These are phyloP conservation scores for Paramecium caudatum DNA, from an alignment of 73 alveolate genomes.

Conservation along the genomic window DNA sequence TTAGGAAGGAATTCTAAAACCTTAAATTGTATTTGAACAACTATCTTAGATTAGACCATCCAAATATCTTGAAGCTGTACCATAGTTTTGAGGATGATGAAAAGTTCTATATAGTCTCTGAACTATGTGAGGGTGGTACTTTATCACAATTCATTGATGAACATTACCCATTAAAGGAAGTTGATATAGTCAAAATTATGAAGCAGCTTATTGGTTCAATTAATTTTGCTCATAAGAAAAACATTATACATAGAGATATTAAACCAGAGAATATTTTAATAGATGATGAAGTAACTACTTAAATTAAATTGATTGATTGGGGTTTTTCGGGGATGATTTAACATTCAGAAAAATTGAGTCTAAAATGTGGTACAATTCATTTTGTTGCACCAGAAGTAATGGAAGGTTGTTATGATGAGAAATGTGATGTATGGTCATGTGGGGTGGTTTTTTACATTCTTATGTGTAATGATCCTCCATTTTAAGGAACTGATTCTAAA, in stretches of 20 bases:
- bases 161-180: constrained; percentile 27
- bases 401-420: constrained; percentile 71
- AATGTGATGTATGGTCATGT: constrained; percentile 78
- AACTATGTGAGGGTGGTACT: constrained; percentile 73
- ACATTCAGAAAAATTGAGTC: constrained; percentile 42
- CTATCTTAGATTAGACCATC: constrained; percentile 72
- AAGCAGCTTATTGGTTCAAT: constrained; percentile 59
- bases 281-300: constrained; percentile 62
- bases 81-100: constrained; percentile 78
- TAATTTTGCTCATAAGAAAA: constrained; percentile 63
- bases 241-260: constrained; percentile 75
- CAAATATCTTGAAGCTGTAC: constrained; percentile 69
- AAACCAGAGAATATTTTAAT: constrained; percentile 74
- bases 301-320: constrained; percentile 76
- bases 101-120: constrained; percentile 65
- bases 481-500: constrained; percentile 44
- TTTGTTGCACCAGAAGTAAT: constrained; percentile 77
- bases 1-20: constrained; percentile 40
- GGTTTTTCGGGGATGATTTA: constrained; percentile 71
- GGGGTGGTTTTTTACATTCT: constrained; percentile 69
- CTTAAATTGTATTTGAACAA: constrained; percentile 5
- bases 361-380: constrained; percentile 74
- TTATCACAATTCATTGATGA: constrained; percentile 57
- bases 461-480: constrained; percentile 66
- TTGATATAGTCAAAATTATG: constrained; percentile 66